Percentiles rank a stretch among this genome's conserved stretches.
Evolutionary conservation across 2,329 filamentous ascomycete genomes (phyloP).

Genomic region (Fusarium concolor): DNA sequence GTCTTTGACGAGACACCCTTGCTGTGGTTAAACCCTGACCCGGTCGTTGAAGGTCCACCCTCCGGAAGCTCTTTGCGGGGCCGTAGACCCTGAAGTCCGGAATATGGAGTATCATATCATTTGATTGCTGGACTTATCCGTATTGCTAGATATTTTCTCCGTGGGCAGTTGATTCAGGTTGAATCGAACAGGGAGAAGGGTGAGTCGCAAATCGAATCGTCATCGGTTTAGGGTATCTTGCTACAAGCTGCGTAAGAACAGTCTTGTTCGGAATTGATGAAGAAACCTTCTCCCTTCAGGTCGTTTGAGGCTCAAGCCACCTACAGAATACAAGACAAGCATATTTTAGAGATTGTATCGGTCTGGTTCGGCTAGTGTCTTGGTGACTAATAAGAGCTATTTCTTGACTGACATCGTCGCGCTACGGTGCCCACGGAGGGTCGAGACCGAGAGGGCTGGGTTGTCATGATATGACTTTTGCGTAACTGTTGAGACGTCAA

Average conservation of each 20-base stretch:
- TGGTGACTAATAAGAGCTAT: not conserved
- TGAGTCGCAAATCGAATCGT: not conserved
- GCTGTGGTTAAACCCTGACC: constrained; percentile 17
- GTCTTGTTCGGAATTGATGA: not conserved
- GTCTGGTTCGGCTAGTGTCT: not conserved
- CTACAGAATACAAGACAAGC: not conserved
- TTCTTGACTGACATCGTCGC: not conserved
- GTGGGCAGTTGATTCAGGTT: too few relatives aligned
- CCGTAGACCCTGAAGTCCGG: constrained; percentile 29
- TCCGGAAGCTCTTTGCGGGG: constrained; percentile 30
- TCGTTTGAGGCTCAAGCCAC: too few relatives aligned
- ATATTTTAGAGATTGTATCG: not conserved
- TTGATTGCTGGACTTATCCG: not conserved
- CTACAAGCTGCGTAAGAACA: not conserved
- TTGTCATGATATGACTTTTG: constrained; percentile 20
- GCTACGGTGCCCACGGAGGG: not conserved
- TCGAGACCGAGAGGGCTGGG: not conserved
- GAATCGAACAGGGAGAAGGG: not conserved
- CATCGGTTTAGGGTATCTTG: not conserved
- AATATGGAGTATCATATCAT: constrained; percentile 19
- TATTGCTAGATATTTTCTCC: not conserved
- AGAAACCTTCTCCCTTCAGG: not conserved
- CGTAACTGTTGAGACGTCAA: not conserved
- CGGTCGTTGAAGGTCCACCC: constrained; percentile 32
- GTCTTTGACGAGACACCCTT: not conserved